Conservation (phyloP, 2,329 filamentous ascomycete genomes). For the Scedosporium boydii region DNA sequence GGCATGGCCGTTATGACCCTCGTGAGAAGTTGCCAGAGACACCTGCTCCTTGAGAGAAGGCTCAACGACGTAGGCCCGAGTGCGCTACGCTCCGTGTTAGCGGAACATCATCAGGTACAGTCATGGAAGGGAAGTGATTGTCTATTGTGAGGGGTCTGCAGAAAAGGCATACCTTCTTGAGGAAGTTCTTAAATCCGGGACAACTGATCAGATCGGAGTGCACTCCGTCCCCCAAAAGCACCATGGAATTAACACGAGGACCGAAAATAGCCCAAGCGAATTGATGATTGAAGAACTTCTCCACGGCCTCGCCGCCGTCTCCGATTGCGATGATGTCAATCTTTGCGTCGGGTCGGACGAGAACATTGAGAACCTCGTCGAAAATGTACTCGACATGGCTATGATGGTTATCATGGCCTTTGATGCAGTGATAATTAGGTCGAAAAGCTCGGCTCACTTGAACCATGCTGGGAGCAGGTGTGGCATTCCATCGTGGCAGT, state of each 20-base stretch:
- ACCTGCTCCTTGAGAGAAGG: neutral
- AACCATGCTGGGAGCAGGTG: constrained; percentile 54
- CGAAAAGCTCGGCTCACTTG: constrained; percentile 45
- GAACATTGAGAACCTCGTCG: constrained; percentile 43
- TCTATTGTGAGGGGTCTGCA: neutral
- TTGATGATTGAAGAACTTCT: constrained; percentile 48
- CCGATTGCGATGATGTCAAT: constrained; percentile 66
- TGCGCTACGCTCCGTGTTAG: constrained; percentile 33
- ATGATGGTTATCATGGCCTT: constrained; percentile 43
- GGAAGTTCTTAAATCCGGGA: constrained; percentile 35
- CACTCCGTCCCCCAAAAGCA: constrained; percentile 39
- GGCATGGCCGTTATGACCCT: constrained; percentile 32
- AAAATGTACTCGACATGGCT: constrained; percentile 63
- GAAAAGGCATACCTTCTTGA: constrained; percentile 34
- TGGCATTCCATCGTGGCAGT: constrained; percentile 40
- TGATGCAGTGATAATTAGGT: constrained; percentile 48
- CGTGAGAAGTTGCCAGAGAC: constrained; percentile 26
- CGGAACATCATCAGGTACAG: neutral
- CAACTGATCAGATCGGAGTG: constrained; percentile 29
- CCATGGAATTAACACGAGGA: constrained; percentile 34
- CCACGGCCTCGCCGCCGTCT: constrained; percentile 49
- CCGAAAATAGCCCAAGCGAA: constrained; percentile 40
- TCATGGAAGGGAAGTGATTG: neutral
- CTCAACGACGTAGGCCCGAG: constrained; percentile 52
- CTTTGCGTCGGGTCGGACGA: constrained; percentile 38